phyloP scores from a whole-genome alignment of 2,329 filamentous ascomycete genomes.

The Aspergillus tamarii region DNA sequence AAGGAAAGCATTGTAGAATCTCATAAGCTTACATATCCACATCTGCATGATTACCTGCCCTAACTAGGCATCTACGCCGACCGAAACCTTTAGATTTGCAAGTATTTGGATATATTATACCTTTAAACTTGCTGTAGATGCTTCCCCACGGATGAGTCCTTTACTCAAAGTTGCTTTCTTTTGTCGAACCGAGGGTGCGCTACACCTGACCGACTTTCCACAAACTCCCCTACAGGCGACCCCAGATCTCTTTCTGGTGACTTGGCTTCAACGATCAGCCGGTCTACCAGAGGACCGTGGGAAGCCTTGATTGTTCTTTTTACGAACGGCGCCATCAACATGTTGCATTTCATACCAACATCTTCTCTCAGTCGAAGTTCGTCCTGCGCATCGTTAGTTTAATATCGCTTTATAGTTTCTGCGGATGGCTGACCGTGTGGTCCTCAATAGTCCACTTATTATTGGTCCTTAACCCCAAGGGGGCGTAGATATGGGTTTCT shows the following conservation, averaged over 20 bases:
- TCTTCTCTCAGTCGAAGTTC: background rate
- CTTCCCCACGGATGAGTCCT: background rate
- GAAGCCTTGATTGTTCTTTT: background rate
- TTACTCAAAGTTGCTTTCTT: background rate
- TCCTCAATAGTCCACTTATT: background rate
- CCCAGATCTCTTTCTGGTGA: background rate
- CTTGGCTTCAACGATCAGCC: background rate
- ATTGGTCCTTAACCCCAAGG: background rate
- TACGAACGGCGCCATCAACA: background rate
- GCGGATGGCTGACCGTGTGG: background rate
- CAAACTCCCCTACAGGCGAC: background rate
- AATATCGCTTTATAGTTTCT: background rate
- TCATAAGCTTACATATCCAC: too few relatives aligned
- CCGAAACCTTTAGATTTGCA: too few relatives aligned
- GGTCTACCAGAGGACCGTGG: background rate
- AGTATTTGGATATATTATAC: too few relatives aligned
- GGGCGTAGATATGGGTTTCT: background rate
- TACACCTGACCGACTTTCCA: background rate
- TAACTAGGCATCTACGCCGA: too few relatives aligned
- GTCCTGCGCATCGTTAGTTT: background rate
- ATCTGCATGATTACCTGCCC: too few relatives aligned
- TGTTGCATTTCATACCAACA: background rate
- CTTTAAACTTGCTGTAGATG: background rate
- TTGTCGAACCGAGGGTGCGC: background rate
- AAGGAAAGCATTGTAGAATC: too few relatives aligned